A percentile compares a stretch with the other conserved stretches of the same genome.
Conservation (phyloP, 2,329 filamentous ascomycete species). For the Fusarium torulosum region DNA sequence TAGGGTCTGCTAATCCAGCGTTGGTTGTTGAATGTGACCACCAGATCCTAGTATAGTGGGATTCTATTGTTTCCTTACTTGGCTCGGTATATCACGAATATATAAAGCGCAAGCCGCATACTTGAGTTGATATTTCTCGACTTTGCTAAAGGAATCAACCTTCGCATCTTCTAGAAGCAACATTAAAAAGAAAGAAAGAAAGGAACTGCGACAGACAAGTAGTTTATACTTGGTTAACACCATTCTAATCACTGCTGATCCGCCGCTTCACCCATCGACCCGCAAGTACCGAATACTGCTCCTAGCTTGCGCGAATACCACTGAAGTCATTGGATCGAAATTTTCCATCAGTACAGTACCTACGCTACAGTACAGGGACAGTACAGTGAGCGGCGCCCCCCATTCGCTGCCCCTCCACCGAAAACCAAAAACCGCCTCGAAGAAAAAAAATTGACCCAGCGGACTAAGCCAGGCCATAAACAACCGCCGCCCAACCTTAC, state of each 20-base stretch:
- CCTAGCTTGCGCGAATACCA: constrained; percentile 10
- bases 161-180: constrained; percentile 34
- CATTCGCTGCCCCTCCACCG: constrained; percentile 35
- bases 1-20: constrained; percentile 23
- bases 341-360: constrained; percentile 26
- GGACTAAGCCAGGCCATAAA: constrained; percentile 30
- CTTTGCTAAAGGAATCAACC: neutral
- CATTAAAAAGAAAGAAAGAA: constrained; percentile 7
- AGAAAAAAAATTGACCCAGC: constrained; percentile 32
- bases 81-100: neutral
- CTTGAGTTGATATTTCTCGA: neutral
- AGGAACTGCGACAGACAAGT: constrained; percentile 15
- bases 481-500: constrained; percentile 34
- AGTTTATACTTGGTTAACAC: constrained; percentile 38
- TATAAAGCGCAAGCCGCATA: constrained; percentile 4
- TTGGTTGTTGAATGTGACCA: constrained; percentile 29
- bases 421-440: constrained; percentile 6
- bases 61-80: neutral
- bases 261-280: constrained; percentile 17
- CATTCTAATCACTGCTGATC: constrained; percentile 12
- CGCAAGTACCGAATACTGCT: constrained; percentile 33
- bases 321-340: constrained; percentile 34
- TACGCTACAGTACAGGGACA: constrained; percentile 2
- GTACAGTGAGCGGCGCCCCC: constrained; percentile 30
- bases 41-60: constrained; percentile 5